These are phyloP conservation scores for Rosa persica DNA, from an alignment of 306 rosid genomes.

Conservation along the genomic window DNA sequence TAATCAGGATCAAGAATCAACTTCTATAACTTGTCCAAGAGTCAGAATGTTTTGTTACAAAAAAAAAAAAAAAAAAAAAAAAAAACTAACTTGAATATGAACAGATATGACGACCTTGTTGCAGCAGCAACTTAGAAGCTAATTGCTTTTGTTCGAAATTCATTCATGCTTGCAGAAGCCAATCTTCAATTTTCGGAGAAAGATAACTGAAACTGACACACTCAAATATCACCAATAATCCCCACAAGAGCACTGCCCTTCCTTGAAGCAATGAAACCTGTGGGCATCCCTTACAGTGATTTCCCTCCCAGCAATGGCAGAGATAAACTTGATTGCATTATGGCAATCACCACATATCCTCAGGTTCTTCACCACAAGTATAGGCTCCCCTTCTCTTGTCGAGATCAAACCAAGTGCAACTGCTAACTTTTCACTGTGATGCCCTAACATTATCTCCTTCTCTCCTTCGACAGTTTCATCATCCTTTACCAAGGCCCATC, in stretches of 20 bases:
- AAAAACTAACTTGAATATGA: background rate
- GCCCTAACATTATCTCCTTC: conserved; percentile 57
- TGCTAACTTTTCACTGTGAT: conserved; percentile 81
- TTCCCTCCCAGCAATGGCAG: conserved; percentile 61
- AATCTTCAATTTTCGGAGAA: background rate
- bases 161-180: background rate
- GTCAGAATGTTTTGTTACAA: background rate
- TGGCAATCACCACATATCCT: conserved; percentile 90
- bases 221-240: conserved; percentile 63
- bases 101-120: background rate
- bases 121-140: background rate
- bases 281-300: conserved; percentile 73
- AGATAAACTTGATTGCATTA: conserved; percentile 70
- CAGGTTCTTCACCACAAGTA: conserved; percentile 74
- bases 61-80: too few relatives aligned
- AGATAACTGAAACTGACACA: background rate
- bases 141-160: background rate
- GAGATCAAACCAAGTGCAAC: conserved; percentile 69
- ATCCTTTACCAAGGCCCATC: conserved; percentile 60
- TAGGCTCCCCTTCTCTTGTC: conserved; percentile 59
- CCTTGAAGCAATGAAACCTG: conserved; percentile 81
- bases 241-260: conserved; percentile 69
- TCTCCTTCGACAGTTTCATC: conserved; percentile 54
- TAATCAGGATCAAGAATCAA: background rate
- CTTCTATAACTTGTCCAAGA: background rate